Evolutionary conservation across 768 basidiomycete species (phyloP), one percentile per base, ranked within the genome.

Genomic region (Macrocybe gigantea): DNA sequence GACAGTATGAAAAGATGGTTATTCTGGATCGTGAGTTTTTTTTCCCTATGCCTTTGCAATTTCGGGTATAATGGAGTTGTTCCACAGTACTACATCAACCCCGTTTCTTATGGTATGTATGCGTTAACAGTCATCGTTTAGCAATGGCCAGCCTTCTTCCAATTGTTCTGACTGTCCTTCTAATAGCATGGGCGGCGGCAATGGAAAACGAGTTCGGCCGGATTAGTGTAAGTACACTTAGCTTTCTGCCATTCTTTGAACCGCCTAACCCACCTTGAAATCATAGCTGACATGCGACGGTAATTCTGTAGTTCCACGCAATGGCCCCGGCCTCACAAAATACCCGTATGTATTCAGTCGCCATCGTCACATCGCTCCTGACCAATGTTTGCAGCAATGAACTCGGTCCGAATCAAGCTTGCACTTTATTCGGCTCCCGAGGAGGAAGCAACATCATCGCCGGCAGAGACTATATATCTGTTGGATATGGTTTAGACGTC

Each of bases 151-250:
- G 7, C 15, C 38, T 2, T 42, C 35, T 6, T 50, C 3, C 22
- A 8, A 14, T 10, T 15, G 7, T 12, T 47, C 5, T 33, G 22
- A 38, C 44, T 35, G 41, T 35, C 43, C 35, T 45, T 38, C 1
- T 37, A 47, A 15, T 48, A 82, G 82, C 80, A 0, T 93, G 87
- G 76, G 79, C 85, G 54, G 82, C 79, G 2, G 69, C 77, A 34
- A 86, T 94, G 82, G 82, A 86, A 64, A 93, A 93, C 62, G 92
- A 95, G 62, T 92, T 93, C 64, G 78, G 73, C 71, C 78, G 80
- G 12, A 79, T 82, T 33, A 62, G 75, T 13, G 85, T 85, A 58
- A 54, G 70, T 62, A n/a, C 15, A 22, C 1, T 22, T 4, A 22
- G 22, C 22, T 22, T 22, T 22, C 22, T 22, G 22, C 22, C 9